A percentile compares a stretch with the other conserved stretches of the same genome.
Conservation (phyloP, 1,284 basidiomycete species). For the Rhodotorula sp. region DNA sequence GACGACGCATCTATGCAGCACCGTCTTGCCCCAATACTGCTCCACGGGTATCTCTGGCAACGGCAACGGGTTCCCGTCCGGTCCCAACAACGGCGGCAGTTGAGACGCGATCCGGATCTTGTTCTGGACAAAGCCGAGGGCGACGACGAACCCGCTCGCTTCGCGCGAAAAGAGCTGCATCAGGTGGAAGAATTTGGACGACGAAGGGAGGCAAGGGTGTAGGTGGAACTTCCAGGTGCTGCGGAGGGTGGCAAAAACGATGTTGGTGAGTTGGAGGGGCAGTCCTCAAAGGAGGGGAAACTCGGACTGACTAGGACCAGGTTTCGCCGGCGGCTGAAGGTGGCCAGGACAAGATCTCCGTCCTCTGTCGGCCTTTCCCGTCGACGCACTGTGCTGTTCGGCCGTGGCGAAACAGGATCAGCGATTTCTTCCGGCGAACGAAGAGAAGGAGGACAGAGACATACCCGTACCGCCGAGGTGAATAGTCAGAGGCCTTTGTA, state of each 20-base stretch:
- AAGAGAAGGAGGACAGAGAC: neutral
- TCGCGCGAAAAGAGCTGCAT: constrained; percentile 35
- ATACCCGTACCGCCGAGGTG: constrained; percentile 14
- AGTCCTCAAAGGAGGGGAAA: neutral
- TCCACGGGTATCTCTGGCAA: constrained; percentile 7
- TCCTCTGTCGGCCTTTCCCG: constrained; percentile 23
- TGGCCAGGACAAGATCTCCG: constrained; percentile 29
- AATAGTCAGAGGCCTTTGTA: constrained; percentile 11
- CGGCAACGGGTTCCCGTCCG: neutral
- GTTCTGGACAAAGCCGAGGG: constrained; percentile 30
- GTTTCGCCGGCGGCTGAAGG: constrained; percentile 21
- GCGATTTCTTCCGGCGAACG: too few relatives aligned
- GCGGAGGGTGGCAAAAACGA: neutral
- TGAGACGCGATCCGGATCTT: constrained; percentile 18
- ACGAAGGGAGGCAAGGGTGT: constrained; percentile 4
- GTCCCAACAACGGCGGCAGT: constrained; percentile 1
- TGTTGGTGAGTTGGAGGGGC: neutral
- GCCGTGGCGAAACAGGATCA: neutral
- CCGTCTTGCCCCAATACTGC: constrained; percentile 20
- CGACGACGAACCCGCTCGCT: constrained; percentile 28
- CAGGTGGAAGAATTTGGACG: constrained; percentile 34
- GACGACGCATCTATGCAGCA: constrained; percentile 13
- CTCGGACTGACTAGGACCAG: constrained; percentile 18
- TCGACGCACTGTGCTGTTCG: constrained; percentile 8
- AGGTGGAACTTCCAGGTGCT: constrained; percentile 33